Evolutionary conservation across 1,284 basidiomycete species (phyloP).

Genomic region (Papiliotrema laurentii): DNA sequence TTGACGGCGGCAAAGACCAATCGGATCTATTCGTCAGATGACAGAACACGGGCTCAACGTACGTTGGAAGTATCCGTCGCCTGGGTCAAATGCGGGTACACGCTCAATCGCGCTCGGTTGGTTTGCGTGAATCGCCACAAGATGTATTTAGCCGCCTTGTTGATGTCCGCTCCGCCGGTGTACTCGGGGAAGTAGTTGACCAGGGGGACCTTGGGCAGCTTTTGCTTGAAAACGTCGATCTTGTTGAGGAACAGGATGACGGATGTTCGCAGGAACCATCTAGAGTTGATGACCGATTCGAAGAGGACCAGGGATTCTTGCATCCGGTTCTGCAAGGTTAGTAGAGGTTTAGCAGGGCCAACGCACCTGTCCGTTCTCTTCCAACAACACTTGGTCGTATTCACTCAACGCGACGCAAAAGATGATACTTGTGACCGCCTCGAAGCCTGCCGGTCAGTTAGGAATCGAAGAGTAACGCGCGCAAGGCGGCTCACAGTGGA

Average conservation of each 20-base stretch:
- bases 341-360: background rate
- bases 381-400: slow-evolving; percentile 84
- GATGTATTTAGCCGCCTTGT: slow-evolving; percentile 97
- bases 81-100: slow-evolving; percentile 78
- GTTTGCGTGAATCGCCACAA: slow-evolving; percentile 96
- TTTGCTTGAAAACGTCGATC: slow-evolving; percentile 92
- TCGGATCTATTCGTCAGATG: slow-evolving; percentile 53
- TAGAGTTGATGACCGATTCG: slow-evolving; percentile 93
- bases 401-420: slow-evolving; percentile 92
- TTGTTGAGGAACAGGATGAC: slow-evolving; percentile 94
- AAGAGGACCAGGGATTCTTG: slow-evolving; percentile 88
- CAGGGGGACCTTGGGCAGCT: slow-evolving; percentile 79
- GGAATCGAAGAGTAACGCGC: too few species aligned
- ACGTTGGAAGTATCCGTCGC: slow-evolving; percentile 62
- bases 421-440: slow-evolving; percentile 90
- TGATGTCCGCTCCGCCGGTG: slow-evolving; percentile 82
- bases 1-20: slow-evolving; percentile 95
- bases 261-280: slow-evolving; percentile 91
- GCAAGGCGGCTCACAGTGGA: slow-evolving; percentile 59
- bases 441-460: slow-evolving; percentile 56
- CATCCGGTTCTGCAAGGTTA: slow-evolving; percentile 78
- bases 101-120: slow-evolving; percentile 78
- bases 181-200: slow-evolving; percentile 93
- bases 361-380: slow-evolving; percentile 57
- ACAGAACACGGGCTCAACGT: slow-evolving; percentile 41